These are phyloP conservation scores for Fusarium sp. DNA, from an alignment of 2,329 filamentous ascomycete species.

Conservation along the genomic window DNA sequence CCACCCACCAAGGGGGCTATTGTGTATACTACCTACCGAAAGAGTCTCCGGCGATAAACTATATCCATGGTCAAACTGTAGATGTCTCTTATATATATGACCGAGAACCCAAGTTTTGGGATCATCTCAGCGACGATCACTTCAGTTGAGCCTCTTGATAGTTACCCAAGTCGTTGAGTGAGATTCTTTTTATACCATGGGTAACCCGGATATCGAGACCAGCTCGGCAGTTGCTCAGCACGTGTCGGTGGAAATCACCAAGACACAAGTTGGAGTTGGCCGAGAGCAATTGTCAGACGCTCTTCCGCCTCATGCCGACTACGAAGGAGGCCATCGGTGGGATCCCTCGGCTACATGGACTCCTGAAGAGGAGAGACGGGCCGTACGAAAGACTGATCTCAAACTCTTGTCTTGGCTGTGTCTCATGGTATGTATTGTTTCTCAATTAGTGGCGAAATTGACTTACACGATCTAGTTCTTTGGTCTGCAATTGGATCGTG, in stretches of 20 bases:
- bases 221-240: conserved; percentile 38
- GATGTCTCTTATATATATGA: conserved; percentile 36
- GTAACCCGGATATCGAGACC: conserved; percentile 44
- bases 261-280: conserved; percentile 47
- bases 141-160: not conserved
- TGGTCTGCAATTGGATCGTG: conserved; percentile 69
- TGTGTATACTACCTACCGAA: not conserved
- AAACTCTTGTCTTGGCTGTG: conserved; percentile 54
- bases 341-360: conserved; percentile 60
- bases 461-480: conserved; percentile 58
- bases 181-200: conserved; percentile 23
- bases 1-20: conserved; percentile 19
- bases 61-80: conserved; percentile 11
- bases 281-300: conserved; percentile 49
- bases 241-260: conserved; percentile 39
- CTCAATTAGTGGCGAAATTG: not conserved
- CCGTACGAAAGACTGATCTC: conserved; percentile 63
- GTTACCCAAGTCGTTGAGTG: not conserved
- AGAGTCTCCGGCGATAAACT: not conserved
- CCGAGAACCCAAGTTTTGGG: conserved; percentile 11
- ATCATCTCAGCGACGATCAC: conserved; percentile 4
- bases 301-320: conserved; percentile 45
- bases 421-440: conserved; percentile 48
- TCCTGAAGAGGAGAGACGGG: conserved; percentile 62
- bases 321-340: conserved; percentile 55